Evolutionary conservation across 179 eudicot species (phyloP).

Genomic region (Beta corolliflora): DNA sequence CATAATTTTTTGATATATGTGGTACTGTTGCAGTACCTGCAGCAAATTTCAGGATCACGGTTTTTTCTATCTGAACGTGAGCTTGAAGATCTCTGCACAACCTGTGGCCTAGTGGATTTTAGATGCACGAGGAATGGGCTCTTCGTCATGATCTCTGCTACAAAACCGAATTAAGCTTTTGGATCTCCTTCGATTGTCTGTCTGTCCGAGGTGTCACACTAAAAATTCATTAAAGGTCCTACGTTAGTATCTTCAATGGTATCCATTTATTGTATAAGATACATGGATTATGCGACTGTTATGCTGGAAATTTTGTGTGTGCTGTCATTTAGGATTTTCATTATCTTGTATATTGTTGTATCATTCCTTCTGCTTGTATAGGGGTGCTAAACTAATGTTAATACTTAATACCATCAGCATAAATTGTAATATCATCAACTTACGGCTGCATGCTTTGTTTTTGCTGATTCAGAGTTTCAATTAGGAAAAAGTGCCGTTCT

Average conservation of each 20-base stretch:
- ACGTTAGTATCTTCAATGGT: neutral
- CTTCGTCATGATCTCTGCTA: constrained; percentile 83
- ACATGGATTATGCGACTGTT: neutral
- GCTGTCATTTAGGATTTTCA: neutral
- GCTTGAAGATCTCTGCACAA: constrained; percentile 78
- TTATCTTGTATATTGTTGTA: constrained; percentile 7
- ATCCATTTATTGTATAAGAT: constrained; percentile 4
- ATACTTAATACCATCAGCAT: neutral
- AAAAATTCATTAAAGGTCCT: neutral
- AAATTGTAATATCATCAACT: neutral
- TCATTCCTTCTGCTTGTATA: constrained; percentile 20
- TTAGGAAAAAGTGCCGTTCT: neutral
- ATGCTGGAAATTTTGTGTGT: neutral
- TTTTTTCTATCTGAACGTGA: constrained; percentile 73
- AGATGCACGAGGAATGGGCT: constrained; percentile 62
- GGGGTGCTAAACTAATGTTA: neutral
- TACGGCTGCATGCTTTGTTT: neutral
- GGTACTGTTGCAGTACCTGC: constrained; percentile 56
- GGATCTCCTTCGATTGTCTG: neutral
- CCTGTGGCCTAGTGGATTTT: constrained; percentile 81
- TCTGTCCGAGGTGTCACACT: neutral
- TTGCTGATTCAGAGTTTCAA: constrained; percentile 4
- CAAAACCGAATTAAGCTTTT: constrained; percentile 53
- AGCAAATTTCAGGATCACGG: constrained; percentile 71
- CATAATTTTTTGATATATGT: neutral